phyloP scores from a whole-genome alignment of 1,139 yeast genomes.

The Pichia sp. region DNA sequence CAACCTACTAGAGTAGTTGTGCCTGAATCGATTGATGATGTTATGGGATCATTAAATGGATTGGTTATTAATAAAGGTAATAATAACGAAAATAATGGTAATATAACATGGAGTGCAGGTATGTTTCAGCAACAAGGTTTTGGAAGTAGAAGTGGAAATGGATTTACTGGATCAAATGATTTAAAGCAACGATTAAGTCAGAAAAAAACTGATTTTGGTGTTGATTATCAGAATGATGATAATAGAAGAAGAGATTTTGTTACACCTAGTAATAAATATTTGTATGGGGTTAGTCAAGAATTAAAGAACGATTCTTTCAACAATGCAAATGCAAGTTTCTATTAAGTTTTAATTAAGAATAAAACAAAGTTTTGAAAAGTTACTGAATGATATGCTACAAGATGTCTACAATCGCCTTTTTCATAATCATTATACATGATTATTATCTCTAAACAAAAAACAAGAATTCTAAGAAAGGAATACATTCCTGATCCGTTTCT shows the following conservation, averaged over 20 bases:
- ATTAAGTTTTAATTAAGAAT: neutral
- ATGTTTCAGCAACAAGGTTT: neutral
- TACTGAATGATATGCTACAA: too few species aligned
- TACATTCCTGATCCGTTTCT: too few species aligned
- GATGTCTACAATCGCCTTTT: too few species aligned
- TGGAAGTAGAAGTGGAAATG: too few species aligned
- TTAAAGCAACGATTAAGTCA: too few species aligned
- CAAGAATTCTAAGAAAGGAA: too few species aligned
- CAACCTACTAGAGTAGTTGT: slow-evolving; percentile 5
- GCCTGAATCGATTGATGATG: slow-evolving; percentile 10
- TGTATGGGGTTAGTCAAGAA: slow-evolving; percentile 7
- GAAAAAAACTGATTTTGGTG: too few species aligned
- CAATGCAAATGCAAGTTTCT: neutral
- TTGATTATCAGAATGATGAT: neutral
- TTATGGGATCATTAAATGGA: slow-evolving; percentile 12
- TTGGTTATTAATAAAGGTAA: slow-evolving; percentile 1
- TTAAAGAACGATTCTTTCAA: neutral
- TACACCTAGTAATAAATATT: slow-evolving; percentile 8
- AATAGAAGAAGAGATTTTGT: neutral
- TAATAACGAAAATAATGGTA: neutral
- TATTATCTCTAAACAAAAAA: too few species aligned
- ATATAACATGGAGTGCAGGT: slow-evolving; percentile 5
- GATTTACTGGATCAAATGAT: too few species aligned
- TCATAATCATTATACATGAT: too few species aligned
- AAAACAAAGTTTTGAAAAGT: too few species aligned